A percentile compares a stretch with the other conserved stretches of the same genome.
These are phyloP conservation scores for Cercophora newfieldiana DNA, from an alignment of 495 filamentous ascomycete species.

Conservation along the genomic window DNA sequence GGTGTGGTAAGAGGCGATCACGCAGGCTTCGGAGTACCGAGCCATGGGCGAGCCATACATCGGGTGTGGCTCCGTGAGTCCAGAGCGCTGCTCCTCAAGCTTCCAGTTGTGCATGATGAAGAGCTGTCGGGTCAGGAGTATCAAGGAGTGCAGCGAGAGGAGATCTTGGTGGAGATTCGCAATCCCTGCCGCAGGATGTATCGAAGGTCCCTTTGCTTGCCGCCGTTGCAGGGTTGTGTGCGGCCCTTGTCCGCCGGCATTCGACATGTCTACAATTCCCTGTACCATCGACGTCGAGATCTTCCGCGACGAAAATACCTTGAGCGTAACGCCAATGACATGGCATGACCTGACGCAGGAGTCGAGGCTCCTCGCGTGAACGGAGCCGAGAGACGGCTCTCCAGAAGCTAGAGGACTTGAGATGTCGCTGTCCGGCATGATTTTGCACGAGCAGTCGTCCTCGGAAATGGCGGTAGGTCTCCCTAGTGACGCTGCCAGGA, in stretches of 20 bases:
- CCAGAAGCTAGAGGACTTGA: conserved; percentile 43
- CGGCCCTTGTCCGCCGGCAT: conserved; percentile 50
- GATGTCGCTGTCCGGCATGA: conserved; percentile 43
- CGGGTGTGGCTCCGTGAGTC: conserved; percentile 29
- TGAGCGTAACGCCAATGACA: conserved; percentile 66
- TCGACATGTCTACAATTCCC: conserved; percentile 60
- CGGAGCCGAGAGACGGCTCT: conserved; percentile 13
- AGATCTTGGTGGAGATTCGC: conserved; percentile 67
- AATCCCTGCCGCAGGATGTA: conserved; percentile 56
- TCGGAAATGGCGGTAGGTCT: conserved; percentile 62
- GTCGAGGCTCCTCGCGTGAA: conserved; percentile 47
- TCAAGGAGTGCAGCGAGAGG: conserved; percentile 71
- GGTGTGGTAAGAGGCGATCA: conserved; percentile 67
- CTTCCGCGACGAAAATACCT: conserved; percentile 68
- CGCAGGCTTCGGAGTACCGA: conserved; percentile 68
- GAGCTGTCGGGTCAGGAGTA: conserved; percentile 71
- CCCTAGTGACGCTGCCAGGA: conserved; percentile 59
- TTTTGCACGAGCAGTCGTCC: conserved; percentile 55
- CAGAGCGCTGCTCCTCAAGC: conserved; percentile 33
- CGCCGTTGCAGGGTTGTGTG: conserved; percentile 49
- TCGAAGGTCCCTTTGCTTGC: conserved; percentile 47
- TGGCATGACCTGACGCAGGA: conserved; percentile 58
- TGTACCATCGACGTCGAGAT: conserved; percentile 67
- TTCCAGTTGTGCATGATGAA: conserved; percentile 55
- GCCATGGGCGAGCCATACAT: conserved; percentile 50